Conservation (phyloP, 768 basidiomycete species). For the Lentinula raphanica region DNA sequence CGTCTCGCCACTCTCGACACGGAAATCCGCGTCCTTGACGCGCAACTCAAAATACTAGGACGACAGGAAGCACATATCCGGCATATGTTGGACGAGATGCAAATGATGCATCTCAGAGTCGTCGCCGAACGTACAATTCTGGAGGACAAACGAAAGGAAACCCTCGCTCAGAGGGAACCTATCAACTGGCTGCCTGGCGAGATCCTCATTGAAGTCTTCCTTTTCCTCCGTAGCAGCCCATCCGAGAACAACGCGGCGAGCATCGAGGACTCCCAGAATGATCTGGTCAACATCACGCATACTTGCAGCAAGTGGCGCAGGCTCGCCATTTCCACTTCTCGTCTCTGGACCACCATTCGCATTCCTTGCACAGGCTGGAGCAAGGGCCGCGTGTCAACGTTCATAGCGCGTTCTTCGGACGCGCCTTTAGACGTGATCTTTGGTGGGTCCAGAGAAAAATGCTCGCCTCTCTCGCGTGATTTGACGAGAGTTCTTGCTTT, state of each 20-base stretch:
- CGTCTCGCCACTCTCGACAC: slow-evolving; percentile 22
- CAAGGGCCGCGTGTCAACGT: slow-evolving; percentile 15
- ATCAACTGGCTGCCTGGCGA: slow-evolving; percentile 49
- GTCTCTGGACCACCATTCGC: slow-evolving; percentile 40
- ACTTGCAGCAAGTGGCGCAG: slow-evolving; percentile 47
- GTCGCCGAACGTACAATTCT: slow-evolving; percentile 27
- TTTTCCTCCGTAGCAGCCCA: slow-evolving; percentile 17
- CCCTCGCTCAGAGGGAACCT: slow-evolving; percentile 39
- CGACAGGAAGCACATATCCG: slow-evolving; percentile 36
- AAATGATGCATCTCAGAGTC: slow-evolving; percentile 30
- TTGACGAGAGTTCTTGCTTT: background rate
- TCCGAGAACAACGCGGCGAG: slow-evolving; percentile 21
- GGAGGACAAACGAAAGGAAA: slow-evolving; percentile 22
- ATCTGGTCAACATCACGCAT: slow-evolving; percentile 39
- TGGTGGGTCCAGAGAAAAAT: background rate
- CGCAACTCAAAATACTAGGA: slow-evolving; percentile 30
- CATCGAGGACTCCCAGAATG: slow-evolving; percentile 22
- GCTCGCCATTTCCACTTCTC: slow-evolving; percentile 35
- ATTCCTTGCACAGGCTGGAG: slow-evolving; percentile 22
- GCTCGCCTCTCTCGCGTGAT: background rate
- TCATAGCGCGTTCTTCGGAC: slow-evolving; percentile 30
- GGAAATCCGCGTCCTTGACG: slow-evolving; percentile 32
- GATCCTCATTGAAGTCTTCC: slow-evolving; percentile 40
- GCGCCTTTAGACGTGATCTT: slow-evolving; percentile 30
- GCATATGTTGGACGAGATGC: slow-evolving; percentile 35